Percentiles rank a stretch among this genome's conserved stretches.
These are phyloP conservation scores for Didymella sp. DNA, from an alignment of 2,329 filamentous ascomycete species.

Conservation along the genomic window DNA sequence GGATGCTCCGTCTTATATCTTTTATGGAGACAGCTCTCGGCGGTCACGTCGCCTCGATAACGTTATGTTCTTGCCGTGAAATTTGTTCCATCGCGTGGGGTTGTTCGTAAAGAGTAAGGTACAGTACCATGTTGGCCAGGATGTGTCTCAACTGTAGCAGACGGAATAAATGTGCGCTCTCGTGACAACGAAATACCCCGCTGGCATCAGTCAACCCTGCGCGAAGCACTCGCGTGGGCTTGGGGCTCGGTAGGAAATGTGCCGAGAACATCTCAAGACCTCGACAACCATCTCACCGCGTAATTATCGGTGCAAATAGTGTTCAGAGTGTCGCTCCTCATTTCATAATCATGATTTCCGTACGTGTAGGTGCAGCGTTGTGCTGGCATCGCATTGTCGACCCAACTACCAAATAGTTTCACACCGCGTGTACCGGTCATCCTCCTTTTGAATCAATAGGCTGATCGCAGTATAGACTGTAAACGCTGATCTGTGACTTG, in stretches of 20 bases:
- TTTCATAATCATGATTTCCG: too few species aligned
- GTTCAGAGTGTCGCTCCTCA: background rate
- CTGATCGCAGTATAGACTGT: too few species aligned
- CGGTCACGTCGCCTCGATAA: constrained; percentile 16
- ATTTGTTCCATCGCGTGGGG: constrained; percentile 26
- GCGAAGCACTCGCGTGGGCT: constrained; percentile 21
- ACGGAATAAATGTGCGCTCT: constrained; percentile 36
- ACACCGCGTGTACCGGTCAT: too few species aligned
- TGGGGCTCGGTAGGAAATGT: constrained; percentile 23
- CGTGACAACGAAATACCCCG: constrained; percentile 30
- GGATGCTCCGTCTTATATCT: constrained; percentile 26
- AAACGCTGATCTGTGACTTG: too few species aligned
- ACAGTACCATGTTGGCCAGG: constrained; percentile 26
- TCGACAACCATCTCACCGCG: background rate
- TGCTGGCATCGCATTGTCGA: too few species aligned
- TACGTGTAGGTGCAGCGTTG: too few species aligned
- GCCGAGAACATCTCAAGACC: constrained; percentile 22
- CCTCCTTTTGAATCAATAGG: too few species aligned
- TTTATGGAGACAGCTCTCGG: constrained; percentile 15
- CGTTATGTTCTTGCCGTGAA: constrained; percentile 22
- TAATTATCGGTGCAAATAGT: background rate
- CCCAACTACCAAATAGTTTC: too few species aligned
- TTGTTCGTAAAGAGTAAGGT: constrained; percentile 21
- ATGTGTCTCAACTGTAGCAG: constrained; percentile 22
- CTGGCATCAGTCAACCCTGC: constrained; percentile 25